Conservation (phyloP, 345 rosid genomes). For the Populus euphratica region DNA sequence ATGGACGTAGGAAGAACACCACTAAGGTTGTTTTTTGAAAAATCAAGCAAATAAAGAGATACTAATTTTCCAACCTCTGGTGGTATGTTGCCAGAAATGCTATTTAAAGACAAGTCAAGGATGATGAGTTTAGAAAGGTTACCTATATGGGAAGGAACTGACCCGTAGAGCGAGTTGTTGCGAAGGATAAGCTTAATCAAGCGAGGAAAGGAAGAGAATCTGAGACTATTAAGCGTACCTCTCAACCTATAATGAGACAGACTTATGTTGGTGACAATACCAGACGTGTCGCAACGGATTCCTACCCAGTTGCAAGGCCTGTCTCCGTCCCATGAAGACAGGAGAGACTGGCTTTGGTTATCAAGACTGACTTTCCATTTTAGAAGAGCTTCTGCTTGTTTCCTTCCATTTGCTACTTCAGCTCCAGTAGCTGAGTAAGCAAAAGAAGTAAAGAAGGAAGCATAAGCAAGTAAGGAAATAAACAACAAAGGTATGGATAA, state of each 20-base stretch:
- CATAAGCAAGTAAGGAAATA: background rate
- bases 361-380: conserved; percentile 21
- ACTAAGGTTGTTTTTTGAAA: background rate
- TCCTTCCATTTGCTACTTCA: background rate
- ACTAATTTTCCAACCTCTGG: background rate
- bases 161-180: conserved; percentile 17
- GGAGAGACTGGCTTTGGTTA: conserved; percentile 4
- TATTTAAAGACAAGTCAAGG: conserved; percentile 12
- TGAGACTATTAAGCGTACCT: conserved; percentile 18
- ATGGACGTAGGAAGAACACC: background rate
- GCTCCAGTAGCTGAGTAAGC: background rate
- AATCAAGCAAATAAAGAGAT: background rate
- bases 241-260: background rate
- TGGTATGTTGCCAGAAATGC: conserved; percentile 4
- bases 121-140: conserved; percentile 9
- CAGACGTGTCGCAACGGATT: conserved; percentile 1
- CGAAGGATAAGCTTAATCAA: background rate
- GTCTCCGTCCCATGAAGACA: conserved; percentile 6
- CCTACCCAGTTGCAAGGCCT: conserved; percentile 17
- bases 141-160: conserved; percentile 16
- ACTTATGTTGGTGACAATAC: conserved; percentile 12
- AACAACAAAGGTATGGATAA: background rate
- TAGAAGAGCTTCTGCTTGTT: conserved; percentile 19
- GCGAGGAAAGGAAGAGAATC: conserved; percentile 19
- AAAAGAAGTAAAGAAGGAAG: background rate